phyloP scores from a whole-genome alignment of 257 asterid genomes.

The Phtheirospermum japonicum region DNA sequence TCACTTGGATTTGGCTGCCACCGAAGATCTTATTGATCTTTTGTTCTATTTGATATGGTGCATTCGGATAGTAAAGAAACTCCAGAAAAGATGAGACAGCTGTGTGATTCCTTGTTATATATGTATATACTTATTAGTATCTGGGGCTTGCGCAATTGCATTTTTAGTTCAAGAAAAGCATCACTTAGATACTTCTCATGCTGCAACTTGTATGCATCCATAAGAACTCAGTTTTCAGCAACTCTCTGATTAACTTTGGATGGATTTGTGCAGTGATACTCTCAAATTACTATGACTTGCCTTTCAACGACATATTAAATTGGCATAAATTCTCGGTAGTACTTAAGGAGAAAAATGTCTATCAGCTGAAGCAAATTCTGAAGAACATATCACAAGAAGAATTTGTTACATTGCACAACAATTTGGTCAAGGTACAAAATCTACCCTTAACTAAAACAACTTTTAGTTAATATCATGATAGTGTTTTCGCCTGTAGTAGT shows the following conservation, averaged over 20 bases:
- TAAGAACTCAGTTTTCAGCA: slow-evolving; percentile 4
- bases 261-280: slow-evolving; percentile 76
- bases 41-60: neutral
- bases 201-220: neutral
- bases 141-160: neutral
- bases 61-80: neutral
- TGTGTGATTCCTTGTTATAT: neutral
- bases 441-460: neutral
- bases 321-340: slow-evolving; percentile 86
- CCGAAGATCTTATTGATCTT: neutral
- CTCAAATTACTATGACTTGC: slow-evolving; percentile 88
- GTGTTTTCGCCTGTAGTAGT: too few species aligned
- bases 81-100: neutral
- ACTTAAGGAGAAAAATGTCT: slow-evolving; percentile 83
- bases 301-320: slow-evolving; percentile 81
- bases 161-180: slow-evolving; percentile 17
- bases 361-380: slow-evolving; percentile 84
- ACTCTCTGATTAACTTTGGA: slow-evolving; percentile 22
- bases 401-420: slow-evolving; percentile 72
- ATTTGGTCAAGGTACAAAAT: slow-evolving; percentile 75
- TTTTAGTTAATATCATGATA: too few species aligned
- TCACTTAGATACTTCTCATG: neutral
- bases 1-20: neutral
- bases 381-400: slow-evolving; percentile 70
- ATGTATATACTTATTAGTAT: neutral